These are phyloP conservation scores for Seiridium unicorne DNA, from an alignment of 2,329 filamentous ascomycete species.

Conservation along the genomic window DNA sequence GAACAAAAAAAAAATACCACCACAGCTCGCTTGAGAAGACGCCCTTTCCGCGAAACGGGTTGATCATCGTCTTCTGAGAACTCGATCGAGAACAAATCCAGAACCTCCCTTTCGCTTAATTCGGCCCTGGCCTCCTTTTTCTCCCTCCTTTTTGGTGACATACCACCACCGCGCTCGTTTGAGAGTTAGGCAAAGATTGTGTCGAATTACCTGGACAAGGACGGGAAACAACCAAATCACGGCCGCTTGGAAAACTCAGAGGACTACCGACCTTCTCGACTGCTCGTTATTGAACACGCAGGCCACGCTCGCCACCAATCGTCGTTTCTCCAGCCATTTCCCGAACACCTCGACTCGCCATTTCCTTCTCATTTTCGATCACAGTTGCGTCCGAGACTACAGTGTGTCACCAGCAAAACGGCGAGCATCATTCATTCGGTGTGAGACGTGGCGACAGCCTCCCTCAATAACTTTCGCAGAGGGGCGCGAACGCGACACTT, in stretches of 20 bases:
- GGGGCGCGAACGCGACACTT: not conserved
- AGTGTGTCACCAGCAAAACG: too few relatives aligned
- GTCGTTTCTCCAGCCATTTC: not conserved
- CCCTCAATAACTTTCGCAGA: not conserved
- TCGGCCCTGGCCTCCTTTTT: conserved; percentile 6
- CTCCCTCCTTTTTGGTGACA: conserved; percentile 11
- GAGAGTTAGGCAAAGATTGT: conserved; percentile 8
- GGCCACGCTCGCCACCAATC: not conserved
- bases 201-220: conserved; percentile 1
- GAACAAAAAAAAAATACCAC: too few relatives aligned
- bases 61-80: conserved; percentile 6
- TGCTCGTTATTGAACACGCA: not conserved
- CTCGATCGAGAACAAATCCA: not conserved
- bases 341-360: not conserved
- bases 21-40: not conserved
- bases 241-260: not conserved
- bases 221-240: not conserved
- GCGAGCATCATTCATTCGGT: not conserved
- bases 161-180: conserved; percentile 11
- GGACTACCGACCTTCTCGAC: not conserved
- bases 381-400: not conserved
- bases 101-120: conserved; percentile 8
- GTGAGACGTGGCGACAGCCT: not conserved
- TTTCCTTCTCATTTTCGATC: not conserved
- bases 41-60: conserved; percentile 14